A percentile compares a stretch with the other conserved stretches of the same genome.
phyloP scores from a whole-genome alignment of 2,329 filamentous ascomycete species.

The Aspergillus nomiae region DNA sequence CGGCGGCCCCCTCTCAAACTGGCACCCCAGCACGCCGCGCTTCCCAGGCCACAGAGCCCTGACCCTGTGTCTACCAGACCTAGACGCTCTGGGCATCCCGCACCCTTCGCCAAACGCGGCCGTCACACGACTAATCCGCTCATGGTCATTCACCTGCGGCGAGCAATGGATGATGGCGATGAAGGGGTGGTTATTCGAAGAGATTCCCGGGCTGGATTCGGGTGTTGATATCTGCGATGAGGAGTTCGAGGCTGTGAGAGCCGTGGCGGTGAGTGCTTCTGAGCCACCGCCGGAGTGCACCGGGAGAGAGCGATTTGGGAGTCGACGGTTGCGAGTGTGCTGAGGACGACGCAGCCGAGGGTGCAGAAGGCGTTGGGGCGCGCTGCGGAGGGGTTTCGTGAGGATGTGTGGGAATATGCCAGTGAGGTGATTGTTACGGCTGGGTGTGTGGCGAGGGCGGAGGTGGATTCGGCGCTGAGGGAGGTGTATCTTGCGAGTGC shows the following conservation, averaged over 20 bases:
- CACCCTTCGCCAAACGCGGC: conserved; percentile 4
- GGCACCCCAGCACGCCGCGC: conserved; percentile 7
- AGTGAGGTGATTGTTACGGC: conserved; percentile 8
- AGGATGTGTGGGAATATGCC: conserved; percentile 12
- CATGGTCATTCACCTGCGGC: conserved; percentile 12
- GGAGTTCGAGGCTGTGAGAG: background rate
- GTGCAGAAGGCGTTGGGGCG: conserved; percentile 11
- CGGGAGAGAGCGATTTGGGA: background rate
- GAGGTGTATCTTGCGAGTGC: conserved; percentile 9
- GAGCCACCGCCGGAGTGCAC: background rate
- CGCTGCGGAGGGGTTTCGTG: conserved; percentile 5
- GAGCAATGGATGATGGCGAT: conserved; percentile 20
- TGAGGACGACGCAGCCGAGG: background rate
- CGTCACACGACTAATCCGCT: conserved; percentile 6
- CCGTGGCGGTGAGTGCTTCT: background rate
- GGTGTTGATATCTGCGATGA: background rate
- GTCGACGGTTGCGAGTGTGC: background rate
- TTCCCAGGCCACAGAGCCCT: conserved; percentile 12
- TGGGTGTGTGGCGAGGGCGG: conserved; percentile 14
- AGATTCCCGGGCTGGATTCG: background rate
- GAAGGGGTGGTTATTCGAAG: conserved; percentile 18
- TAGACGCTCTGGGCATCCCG: conserved; percentile 3
- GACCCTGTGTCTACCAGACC: conserved; percentile 6
- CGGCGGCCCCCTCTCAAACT: conserved; percentile 15
- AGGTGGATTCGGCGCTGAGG: conserved; percentile 10